Conservation (phyloP, 305 asterid genomes). For the Fraxinus sp. region DNA sequence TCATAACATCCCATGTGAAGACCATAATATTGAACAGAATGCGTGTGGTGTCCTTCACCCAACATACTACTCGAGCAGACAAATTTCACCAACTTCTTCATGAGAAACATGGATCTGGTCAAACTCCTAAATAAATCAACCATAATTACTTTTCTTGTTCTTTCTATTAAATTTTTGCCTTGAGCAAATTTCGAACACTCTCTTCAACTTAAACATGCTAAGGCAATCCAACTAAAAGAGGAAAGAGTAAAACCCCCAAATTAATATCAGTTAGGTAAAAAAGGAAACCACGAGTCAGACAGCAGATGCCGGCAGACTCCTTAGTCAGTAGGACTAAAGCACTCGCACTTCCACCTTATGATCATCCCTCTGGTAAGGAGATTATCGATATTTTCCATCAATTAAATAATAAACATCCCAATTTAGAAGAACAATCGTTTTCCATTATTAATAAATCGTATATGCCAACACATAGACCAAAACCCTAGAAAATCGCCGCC, state of each 20-base stretch:
- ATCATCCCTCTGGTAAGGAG: neutral
- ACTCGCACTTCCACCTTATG: neutral
- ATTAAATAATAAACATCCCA: neutral
- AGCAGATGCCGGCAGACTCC: neutral
- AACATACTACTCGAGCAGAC: neutral
- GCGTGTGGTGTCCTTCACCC: neutral
- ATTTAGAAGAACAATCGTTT: neutral
- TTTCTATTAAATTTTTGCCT: neutral
- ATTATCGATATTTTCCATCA: neutral
- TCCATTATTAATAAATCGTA: neutral
- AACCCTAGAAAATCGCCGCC: constrained; percentile 24
- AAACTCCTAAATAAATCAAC: constrained; percentile 3
- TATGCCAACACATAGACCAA: constrained; percentile 9
- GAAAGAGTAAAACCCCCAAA: constrained; percentile 9
- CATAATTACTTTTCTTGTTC: neutral
- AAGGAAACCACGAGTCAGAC: neutral
- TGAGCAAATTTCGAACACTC: neutral
- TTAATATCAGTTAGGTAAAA: neutral
- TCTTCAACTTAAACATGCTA: constrained; percentile 7
- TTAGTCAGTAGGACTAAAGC: neutral
- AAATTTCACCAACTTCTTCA: neutral
- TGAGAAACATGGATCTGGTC: neutral
- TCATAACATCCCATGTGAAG: neutral
- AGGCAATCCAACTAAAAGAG: neutral
- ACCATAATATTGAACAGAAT: neutral